Conservation (phyloP, 768 basidiomycete species). For the Podaxis sp. region DNA sequence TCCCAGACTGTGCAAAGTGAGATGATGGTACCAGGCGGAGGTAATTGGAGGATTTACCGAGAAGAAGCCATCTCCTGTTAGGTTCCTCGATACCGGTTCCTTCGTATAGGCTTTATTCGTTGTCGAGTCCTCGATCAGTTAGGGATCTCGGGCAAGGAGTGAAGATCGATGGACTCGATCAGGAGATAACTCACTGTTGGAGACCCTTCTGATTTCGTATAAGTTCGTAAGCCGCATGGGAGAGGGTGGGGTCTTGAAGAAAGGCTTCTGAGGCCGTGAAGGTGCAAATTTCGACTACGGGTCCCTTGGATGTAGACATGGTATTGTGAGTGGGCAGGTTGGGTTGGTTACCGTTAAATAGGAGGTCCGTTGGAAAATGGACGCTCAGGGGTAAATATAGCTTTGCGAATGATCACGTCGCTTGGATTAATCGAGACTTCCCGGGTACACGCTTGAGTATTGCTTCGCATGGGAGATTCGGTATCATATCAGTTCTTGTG, state of each 20-base stretch:
- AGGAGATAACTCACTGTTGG: constrained; percentile 2
- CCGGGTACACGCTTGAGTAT: background rate
- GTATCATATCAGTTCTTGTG: constrained; percentile 5
- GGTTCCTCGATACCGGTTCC: constrained; percentile 2
- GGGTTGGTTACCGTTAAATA: background rate
- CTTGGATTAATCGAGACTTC: background rate
- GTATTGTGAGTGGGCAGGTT: background rate
- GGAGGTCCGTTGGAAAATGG: background rate
- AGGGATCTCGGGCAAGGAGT: background rate
- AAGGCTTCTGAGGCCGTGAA: constrained; percentile 8
- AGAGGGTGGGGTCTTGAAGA: background rate
- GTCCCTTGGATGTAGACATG: background rate
- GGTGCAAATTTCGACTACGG: background rate
- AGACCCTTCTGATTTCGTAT: background rate
- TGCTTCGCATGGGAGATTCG: constrained; percentile 11
- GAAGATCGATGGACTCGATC: background rate
- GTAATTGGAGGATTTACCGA: background rate
- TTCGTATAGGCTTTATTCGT: constrained; percentile 5
- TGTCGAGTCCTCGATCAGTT: background rate
- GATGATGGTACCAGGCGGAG: background rate
- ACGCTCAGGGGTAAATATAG: background rate
- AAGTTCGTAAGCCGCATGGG: background rate
- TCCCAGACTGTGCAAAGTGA: constrained; percentile 1
- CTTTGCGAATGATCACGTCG: background rate
- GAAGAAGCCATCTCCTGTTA: background rate